These are phyloP conservation scores for Lagerstroemia speciosa DNA, from an alignment of 345 rosid genomes.

Conservation along the genomic window DNA sequence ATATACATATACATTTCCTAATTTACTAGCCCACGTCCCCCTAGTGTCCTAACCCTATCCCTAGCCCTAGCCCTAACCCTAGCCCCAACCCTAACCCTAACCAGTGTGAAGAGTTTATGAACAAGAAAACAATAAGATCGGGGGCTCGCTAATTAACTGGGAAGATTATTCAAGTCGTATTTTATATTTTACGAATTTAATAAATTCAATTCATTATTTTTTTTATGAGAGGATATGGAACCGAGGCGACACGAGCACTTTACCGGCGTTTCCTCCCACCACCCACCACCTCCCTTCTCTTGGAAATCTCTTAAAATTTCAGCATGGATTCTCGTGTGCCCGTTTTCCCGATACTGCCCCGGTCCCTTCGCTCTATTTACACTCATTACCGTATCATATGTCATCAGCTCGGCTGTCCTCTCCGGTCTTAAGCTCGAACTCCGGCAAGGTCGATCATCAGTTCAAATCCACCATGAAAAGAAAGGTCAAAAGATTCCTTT, in stretches of 20 bases:
- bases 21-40: conserved; percentile 2
- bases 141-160: neutral
- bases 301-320: conserved; percentile 41
- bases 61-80: conserved; percentile 13
- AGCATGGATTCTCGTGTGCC: conserved; percentile 53
- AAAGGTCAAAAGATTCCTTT: too few species aligned
- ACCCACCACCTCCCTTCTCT: conserved; percentile 40
- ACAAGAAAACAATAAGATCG: conserved; percentile 12
- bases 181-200: neutral
- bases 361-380: conserved; percentile 12
- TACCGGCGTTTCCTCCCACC: conserved; percentile 93
- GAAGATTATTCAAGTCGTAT: neutral
- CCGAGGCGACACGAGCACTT: conserved; percentile 98
- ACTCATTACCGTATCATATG: neutral
- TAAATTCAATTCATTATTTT: neutral
- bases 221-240: neutral
- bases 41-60: conserved; percentile 5
- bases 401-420: neutral
- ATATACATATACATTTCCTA: neutral
- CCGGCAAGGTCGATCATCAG: too few species aligned
- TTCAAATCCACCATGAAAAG: too few species aligned
- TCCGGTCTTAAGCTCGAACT: too few species aligned
- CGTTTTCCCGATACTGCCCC: conserved; percentile 25
- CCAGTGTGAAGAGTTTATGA: conserved; percentile 12
- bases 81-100: conserved; percentile 19